Conservation (phyloP, 2,329 filamentous ascomycete genomes). For the Teratosphaeria pseudoeucalypti region DNA sequence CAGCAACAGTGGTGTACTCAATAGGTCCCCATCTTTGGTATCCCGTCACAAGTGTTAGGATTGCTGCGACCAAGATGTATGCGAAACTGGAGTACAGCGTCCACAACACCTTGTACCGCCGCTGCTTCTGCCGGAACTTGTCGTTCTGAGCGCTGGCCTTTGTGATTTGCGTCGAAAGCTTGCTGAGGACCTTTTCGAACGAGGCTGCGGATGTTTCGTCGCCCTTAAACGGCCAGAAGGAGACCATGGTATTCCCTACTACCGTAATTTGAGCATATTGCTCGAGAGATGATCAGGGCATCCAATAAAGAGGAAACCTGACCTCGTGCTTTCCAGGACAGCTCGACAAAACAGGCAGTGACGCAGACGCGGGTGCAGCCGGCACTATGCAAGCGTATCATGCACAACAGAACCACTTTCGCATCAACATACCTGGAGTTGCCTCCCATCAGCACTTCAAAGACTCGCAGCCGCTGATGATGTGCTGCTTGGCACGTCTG, state of each 20-base stretch:
- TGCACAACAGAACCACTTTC: neutral
- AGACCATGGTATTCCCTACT: constrained; percentile 52
- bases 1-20: constrained; percentile 70
- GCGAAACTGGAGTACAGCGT: constrained; percentile 84
- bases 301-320: neutral
- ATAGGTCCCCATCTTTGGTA: constrained; percentile 63
- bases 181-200: constrained; percentile 83
- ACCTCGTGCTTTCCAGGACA: neutral
- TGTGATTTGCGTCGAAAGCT: constrained; percentile 72
- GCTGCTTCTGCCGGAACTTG: constrained; percentile 56
- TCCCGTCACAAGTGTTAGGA: constrained; percentile 75
- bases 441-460: neutral
- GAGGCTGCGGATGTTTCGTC: constrained; percentile 74
- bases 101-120: constrained; percentile 74
- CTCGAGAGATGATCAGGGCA: neutral
- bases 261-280: neutral
- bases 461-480: neutral
- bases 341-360: neutral
- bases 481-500: neutral
- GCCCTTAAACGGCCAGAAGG: constrained; percentile 83
- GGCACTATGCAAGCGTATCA: neutral
- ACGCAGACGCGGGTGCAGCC: neutral
- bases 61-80: constrained; percentile 76
- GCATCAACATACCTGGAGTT: neutral
- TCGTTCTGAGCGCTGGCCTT: constrained; percentile 65